Evolutionary conservation across 208 protist genomes (phyloP), one percentile per base, ranked within the genome.

Genomic region (Leptomonas pyrrhocoris): DNA sequence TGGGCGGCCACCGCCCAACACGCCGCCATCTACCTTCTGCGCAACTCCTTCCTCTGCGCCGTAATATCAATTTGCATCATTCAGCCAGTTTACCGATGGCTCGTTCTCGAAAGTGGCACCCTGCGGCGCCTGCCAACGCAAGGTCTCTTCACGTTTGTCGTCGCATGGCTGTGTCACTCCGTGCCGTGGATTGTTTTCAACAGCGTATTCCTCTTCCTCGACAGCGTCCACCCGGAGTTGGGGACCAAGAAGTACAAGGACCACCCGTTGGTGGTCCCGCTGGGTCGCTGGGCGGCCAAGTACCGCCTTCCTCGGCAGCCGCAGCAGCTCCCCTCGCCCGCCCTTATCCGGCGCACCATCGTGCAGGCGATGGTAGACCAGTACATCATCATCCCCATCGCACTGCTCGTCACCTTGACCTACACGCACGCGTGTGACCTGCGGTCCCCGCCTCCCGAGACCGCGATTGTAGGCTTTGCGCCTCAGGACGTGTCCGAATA

Each of bases 181-280:
- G 48, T 81, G 55, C 74, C 82, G 36, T 81, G 73, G 79, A 55
- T 69, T 38, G 16, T 74, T 30, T 75, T 88, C 38, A 80, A 86
- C 55, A 59, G 59, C 67, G 50, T 83, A 45, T 86, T 64, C 38
- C 40, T 78, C 60, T 76, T 80, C 49, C 68, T 82, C n/a, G 81
- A 82, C 67, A 80, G 69, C 62, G 28, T 84, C 8, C 55, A 77
- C 61, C 77, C 64, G 0, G 57, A 72, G 50, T 59, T 62, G 12
- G 76, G 73, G n/a, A 65, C 58, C 38, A 68, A 48, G 27, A 55
- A 42, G 54, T 69, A 73, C 38, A 62, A 67, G 36, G 55, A 60
- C 27, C 21, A 48, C 66, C 48, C 64, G 1, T 49, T 74, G 0
- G 38, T 86, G 31, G 36, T 46, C 19, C 69, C 74, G 30, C 60